Evolutionary conservation across 768 basidiomycete species (phyloP), one percentile per base, ranked within the genome.

Genomic region (Gloeophyllum trabeum): DNA sequence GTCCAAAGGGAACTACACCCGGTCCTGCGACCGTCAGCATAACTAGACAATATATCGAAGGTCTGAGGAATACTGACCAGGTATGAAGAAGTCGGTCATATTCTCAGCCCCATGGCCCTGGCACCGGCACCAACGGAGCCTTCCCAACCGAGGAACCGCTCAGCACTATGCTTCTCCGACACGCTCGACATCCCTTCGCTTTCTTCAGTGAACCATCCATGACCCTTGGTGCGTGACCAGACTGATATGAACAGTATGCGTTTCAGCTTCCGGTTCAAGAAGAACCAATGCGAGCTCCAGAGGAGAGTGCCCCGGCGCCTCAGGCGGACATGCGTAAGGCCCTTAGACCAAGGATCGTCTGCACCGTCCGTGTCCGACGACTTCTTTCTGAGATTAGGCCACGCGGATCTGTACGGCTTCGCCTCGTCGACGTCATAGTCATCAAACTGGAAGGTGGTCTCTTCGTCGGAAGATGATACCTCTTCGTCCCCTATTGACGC

Each of bases 241-340:
- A 90, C 79, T 1, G 89, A 84, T 45, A 96, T 74, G 64, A 94
- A 97, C 43, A 98, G 62, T 52, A 97, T 77, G 18, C 93, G 79
- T 66, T 93, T 96, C 62, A 80, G 65, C 66, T 90, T 93, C 54
- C 83, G 75, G 69, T 92, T 94, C 53, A 90, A 67, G 67, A 98
- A 94, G 70, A 98, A 97, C 82, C 90, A 94, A 58, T 94, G 89
- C 7, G 88, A 89, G 24, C 88, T 92, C 93, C 93, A 98, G 5
- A 97, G 70, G 44, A 97, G 64, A 3, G 89, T 83, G 14, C 89
- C 88, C 16, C 76, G 71, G 48, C 79, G 56, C 22, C 63, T 74
- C 54, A 72, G 75, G 41, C 73, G 53, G 43, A 73, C 63, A 48
- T 67, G 67, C 41, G 35, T 36, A 51, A 21, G 61, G 50, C 24